Base-by-base conservation (phyloP, 1,139 yeast species). In the Protomyces pachydermus region DNA sequence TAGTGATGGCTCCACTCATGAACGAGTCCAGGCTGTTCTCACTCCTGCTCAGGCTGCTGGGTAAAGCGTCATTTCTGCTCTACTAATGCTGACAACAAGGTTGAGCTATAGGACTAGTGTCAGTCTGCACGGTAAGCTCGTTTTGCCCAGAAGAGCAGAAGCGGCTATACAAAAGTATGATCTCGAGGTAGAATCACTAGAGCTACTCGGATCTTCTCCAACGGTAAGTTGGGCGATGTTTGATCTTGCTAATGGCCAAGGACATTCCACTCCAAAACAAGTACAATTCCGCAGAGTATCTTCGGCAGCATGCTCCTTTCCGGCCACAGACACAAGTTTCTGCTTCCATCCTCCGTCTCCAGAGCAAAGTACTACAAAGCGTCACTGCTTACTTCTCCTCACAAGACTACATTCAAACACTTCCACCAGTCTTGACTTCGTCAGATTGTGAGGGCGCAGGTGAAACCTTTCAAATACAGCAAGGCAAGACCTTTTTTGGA, bases 361-460 rank as follows among this genome's bases (percentile, higher is more conserved):
- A 98, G 68, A 88, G 97, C 0, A 77, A 77, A 60, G 78, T 88
- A 6, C 91, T 88, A 68, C 70, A 78, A 1, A 74, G 78, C 53
- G 71, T 91, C 12, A 75, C 80, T 61, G 77, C 77, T 6, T 89
- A 83, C 70, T 89, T 89, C 74, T 76, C 78, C 35, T 61, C 71
- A 0, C 72, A 80, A 37, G 81, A 81, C 20, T 90, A 88, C 69
- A 76, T 80, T 14, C 93, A 90, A 75, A 91, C 89, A 0, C 79
- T 84, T 28, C 95, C 98, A 1, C 98, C 99, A 2, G 72, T 91
- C 20, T 77, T 91, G 32, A 93, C 98, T 0, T 80, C 90, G 9
- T 85, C 96, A 1, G 98, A 95, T 73, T 93, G 98, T 73, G 99
- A 95, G 77, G 98, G 98, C 18, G 98, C 97, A 0, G 98, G 98